Percentiles rank a stretch among this genome's conserved stretches.
Evolutionary conservation across 176 grass and related monocot genomes (phyloP).

Genomic region (Carex scoparia): DNA sequence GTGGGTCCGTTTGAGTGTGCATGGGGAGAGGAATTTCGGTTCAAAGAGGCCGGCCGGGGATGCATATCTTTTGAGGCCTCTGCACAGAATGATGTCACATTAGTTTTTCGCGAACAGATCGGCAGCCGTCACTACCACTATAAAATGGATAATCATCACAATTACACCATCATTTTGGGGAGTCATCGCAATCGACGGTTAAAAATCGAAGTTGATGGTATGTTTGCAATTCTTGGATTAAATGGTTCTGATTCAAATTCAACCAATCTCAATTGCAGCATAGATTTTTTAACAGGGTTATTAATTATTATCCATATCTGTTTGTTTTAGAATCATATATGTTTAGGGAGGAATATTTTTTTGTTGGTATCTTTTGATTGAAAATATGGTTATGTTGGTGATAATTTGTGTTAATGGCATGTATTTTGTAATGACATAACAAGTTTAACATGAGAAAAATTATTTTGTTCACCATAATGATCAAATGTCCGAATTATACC

Average conservation of each 20-base stretch:
- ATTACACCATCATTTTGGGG: slow-evolving; percentile 85
- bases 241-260: neutral
- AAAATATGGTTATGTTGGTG: too few relatives aligned
- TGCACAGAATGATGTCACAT: slow-evolving; percentile 87
- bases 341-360: too few relatives aligned
- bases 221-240: neutral
- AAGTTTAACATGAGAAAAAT: too few relatives aligned
- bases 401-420: too few relatives aligned
- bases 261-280: neutral
- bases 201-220: slow-evolving; percentile 83
- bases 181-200: slow-evolving; percentile 88
- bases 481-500: too few relatives aligned
- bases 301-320: too few relatives aligned
- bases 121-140: slow-evolving; percentile 90
- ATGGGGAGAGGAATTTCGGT: slow-evolving; percentile 73
- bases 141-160: slow-evolving; percentile 67
- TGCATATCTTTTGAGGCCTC: slow-evolving; percentile 84
- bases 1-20: slow-evolving; percentile 80
- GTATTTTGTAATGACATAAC: too few relatives aligned
- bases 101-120: slow-evolving; percentile 71
- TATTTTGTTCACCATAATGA: too few relatives aligned
- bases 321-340: too few relatives aligned
- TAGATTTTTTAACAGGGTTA: neutral
- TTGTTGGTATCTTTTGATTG: too few relatives aligned
- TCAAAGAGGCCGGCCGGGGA: slow-evolving; percentile 66